These are phyloP conservation scores for Amauroascus niger DNA, from an alignment of 2,329 filamentous ascomycete species.

Conservation along the genomic window DNA sequence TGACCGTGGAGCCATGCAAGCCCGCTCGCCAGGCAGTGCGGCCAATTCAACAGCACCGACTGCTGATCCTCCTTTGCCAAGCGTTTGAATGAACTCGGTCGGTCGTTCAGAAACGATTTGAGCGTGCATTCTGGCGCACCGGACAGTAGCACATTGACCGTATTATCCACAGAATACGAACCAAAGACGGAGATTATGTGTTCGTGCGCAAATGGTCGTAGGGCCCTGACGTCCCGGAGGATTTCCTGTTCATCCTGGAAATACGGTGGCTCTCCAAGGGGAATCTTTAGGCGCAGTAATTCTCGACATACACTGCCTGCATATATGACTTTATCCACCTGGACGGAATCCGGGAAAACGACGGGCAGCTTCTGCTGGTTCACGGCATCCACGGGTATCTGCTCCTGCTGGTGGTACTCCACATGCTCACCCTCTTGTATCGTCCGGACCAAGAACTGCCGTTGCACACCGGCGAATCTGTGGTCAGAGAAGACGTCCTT, in stretches of 20 bases:
- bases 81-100: slow-evolving; percentile 33
- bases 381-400: slow-evolving; percentile 37
- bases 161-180: slow-evolving; percentile 37
- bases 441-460: slow-evolving; percentile 48
- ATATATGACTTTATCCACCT: slow-evolving; percentile 35
- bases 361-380: slow-evolving; percentile 32
- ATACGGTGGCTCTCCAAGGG: slow-evolving; percentile 30
- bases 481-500: slow-evolving; percentile 32
- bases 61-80: slow-evolving; percentile 36
- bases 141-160: slow-evolving; percentile 36
- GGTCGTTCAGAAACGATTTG: slow-evolving; percentile 36
- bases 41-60: slow-evolving; percentile 38
- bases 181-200: slow-evolving; percentile 38
- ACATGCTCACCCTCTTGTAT: slow-evolving; percentile 49
- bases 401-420: slow-evolving; percentile 50
- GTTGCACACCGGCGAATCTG: slow-evolving; percentile 52
- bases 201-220: slow-evolving; percentile 34
- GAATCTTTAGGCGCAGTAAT: slow-evolving; percentile 32
- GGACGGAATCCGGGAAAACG: slow-evolving; percentile 28
- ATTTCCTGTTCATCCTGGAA: slow-evolving; percentile 35
- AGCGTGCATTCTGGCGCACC: slow-evolving; percentile 35
- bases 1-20: slow-evolving; percentile 48
- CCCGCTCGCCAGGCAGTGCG: slow-evolving; percentile 45
- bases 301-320: slow-evolving; percentile 30
- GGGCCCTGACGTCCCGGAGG: slow-evolving; percentile 31